A percentile compares a stretch with the other conserved stretches of the same genome.
These are phyloP conservation scores for Lentinula raphanica DNA, from an alignment of 768 basidiomycete genomes.

Conservation along the genomic window DNA sequence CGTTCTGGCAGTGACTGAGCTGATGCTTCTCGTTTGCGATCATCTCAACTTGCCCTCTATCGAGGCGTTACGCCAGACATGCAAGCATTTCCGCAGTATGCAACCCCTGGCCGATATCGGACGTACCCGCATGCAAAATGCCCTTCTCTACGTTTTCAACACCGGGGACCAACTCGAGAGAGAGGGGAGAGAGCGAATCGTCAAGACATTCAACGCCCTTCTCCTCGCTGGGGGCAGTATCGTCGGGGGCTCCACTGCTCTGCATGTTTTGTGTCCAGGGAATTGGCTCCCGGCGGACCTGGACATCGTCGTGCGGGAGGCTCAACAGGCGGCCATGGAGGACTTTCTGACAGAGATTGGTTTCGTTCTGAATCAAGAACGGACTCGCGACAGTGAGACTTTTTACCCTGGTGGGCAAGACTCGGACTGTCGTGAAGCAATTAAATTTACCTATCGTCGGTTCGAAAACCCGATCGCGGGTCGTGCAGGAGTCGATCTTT, in stretches of 20 bases:
- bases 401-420: background rate
- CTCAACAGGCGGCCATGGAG: background rate
- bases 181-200: too few relatives aligned
- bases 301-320: background rate
- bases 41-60: too few relatives aligned
- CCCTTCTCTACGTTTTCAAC: too few relatives aligned
- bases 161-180: too few relatives aligned
- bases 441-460: background rate
- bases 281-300: background rate
- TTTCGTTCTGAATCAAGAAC: background rate
- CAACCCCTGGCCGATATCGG: too few relatives aligned
- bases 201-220: too few relatives aligned
- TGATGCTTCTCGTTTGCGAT: too few relatives aligned
- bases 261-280: background rate
- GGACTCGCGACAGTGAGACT: background rate
- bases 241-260: background rate
- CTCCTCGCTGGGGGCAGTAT: background rate
- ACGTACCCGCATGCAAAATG: too few relatives aligned
- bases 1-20: too few relatives aligned
- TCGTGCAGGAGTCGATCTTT: background rate
- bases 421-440: too few relatives aligned
- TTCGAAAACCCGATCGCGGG: background rate
- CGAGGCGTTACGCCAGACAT: too few relatives aligned
- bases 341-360: background rate
- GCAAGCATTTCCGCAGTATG: too few relatives aligned